A percentile compares a stretch with the other conserved stretches of the same genome.
These are phyloP conservation scores for Torulaspora quercuum DNA, from an alignment of 805 yeast species.

Conservation along the genomic window DNA sequence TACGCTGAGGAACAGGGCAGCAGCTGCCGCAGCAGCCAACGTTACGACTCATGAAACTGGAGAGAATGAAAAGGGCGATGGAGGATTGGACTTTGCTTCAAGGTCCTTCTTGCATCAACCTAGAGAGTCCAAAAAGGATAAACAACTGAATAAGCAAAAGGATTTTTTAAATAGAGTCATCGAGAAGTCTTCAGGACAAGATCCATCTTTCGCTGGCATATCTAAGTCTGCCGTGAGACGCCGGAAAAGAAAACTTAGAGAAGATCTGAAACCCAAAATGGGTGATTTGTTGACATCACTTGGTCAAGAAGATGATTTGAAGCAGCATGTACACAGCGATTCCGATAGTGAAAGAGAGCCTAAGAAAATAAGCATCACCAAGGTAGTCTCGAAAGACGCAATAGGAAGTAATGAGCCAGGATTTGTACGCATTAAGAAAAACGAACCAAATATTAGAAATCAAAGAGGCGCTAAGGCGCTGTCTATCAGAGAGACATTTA, in stretches of 20 bases:
- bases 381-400: slow-evolving; percentile 4
- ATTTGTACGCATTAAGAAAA: slow-evolving; percentile 30
- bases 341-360: slow-evolving; percentile 10
- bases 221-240: slow-evolving; percentile 65
- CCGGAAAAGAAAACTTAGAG: slow-evolving; percentile 59
- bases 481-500: slow-evolving; percentile 53
- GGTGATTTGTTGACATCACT: slow-evolving; percentile 57
- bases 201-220: slow-evolving; percentile 43
- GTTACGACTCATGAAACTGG: slow-evolving; percentile 7
- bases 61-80: slow-evolving; percentile 6
- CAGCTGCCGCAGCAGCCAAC: slow-evolving; percentile 24
- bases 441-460: slow-evolving; percentile 54
- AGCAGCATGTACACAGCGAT: slow-evolving; percentile 16
- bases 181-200: slow-evolving; percentile 16
- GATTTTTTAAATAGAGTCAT: slow-evolving; percentile 33
- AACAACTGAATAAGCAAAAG: slow-evolving; percentile 40
- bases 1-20: slow-evolving; percentile 43
- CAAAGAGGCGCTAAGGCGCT: slow-evolving; percentile 52
- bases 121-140: slow-evolving; percentile 53
- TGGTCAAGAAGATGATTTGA: slow-evolving; percentile 35
- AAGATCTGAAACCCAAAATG: slow-evolving; percentile 64
- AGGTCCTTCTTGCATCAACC: slow-evolving; percentile 50
- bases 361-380: too few species aligned
- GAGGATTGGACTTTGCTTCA: slow-evolving; percentile 37
- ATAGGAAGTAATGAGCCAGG: slow-evolving; percentile 15